phyloP scores from a whole-genome alignment of 108 stramenopile genomes.

The Cyclotella distinguenda region DNA sequence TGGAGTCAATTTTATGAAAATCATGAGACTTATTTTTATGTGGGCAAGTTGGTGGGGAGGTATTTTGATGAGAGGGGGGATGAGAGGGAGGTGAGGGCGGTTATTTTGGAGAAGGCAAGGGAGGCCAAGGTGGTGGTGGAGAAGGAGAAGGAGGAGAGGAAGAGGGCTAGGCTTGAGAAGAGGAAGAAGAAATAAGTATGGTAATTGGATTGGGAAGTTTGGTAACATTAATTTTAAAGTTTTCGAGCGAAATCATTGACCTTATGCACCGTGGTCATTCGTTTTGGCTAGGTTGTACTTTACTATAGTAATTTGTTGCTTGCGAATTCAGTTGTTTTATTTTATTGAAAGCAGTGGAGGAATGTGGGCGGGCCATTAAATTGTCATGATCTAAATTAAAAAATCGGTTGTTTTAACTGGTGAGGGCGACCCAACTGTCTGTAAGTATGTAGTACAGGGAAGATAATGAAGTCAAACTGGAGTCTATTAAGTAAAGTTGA shows the following conservation, averaged over 20 bases:
- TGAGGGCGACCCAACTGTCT: no score
- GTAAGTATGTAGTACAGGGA: no score
- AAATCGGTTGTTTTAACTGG: no score
- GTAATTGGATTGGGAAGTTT: not conserved
- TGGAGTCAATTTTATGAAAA: slow-evolving; percentile 61
- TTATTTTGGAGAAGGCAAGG: slow-evolving; percentile 25
- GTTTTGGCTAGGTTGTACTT: no score
- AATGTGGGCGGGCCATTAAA: no score
- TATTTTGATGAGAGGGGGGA: slow-evolving; percentile 62
- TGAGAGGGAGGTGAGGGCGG: slow-evolving; percentile 31
- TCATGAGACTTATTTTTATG: slow-evolving; percentile 55
- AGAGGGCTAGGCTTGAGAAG: slow-evolving; percentile 24
- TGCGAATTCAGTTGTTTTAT: no score
- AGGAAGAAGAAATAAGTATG: slow-evolving; percentile 24
- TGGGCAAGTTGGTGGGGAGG: slow-evolving; percentile 54
- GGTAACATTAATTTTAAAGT: not conserved
- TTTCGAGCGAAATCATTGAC: no score
- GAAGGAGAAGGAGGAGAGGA: slow-evolving; percentile 24
- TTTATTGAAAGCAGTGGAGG: no score
- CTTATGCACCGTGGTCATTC: not conserved
- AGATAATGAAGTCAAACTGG: no score
- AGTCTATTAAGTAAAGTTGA: no score
- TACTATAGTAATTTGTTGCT: no score
- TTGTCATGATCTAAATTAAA: no score
- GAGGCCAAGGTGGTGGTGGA: slow-evolving; percentile 32